Evolutionary conservation across 441 rosid genomes (phyloP).

Genomic region (Erysimum cheiri): DNA sequence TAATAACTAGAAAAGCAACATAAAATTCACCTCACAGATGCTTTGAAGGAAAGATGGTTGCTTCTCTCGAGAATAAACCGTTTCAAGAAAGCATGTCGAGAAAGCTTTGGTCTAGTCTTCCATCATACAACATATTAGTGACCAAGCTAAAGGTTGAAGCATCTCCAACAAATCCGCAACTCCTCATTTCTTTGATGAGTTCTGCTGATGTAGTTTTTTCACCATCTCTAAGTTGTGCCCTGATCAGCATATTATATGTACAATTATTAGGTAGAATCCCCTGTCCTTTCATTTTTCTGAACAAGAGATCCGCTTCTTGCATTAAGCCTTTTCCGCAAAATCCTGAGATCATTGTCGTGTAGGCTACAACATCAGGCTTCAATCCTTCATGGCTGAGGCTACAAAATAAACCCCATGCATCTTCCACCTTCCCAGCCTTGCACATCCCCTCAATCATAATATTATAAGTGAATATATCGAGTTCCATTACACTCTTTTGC

Average conservation of each 20-base stretch:
- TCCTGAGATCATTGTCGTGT: slow-evolving; percentile 27
- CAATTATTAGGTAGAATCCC: background rate
- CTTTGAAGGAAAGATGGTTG: too few relatives aligned
- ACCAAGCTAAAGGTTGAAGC: background rate
- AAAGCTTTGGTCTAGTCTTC: slow-evolving; percentile 8
- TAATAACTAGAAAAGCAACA: too few relatives aligned
- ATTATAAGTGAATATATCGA: slow-evolving; percentile 1
- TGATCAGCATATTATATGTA: background rate
- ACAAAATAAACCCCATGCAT: slow-evolving; percentile 25
- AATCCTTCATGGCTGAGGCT: slow-evolving; percentile 14
- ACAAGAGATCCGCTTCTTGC: slow-evolving; percentile 31
- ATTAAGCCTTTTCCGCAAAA: slow-evolving; percentile 16
- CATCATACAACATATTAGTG: background rate
- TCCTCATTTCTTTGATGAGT: slow-evolving; percentile 10
- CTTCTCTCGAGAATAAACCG: too few relatives aligned
- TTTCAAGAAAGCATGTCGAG: slow-evolving; percentile 17
- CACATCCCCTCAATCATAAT: slow-evolving; percentile 41
- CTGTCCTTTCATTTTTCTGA: background rate
- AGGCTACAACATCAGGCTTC: slow-evolving; percentile 18
- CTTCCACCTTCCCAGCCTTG: slow-evolving; percentile 32
- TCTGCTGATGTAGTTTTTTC: background rate
- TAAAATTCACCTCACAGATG: too few relatives aligned
- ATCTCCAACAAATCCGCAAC: background rate
- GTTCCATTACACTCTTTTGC: slow-evolving; percentile 20
- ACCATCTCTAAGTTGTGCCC: background rate